Base-by-base conservation (phyloP, 371 early-diverging fungal species). In the Syncephalastrum sp. region DNA sequence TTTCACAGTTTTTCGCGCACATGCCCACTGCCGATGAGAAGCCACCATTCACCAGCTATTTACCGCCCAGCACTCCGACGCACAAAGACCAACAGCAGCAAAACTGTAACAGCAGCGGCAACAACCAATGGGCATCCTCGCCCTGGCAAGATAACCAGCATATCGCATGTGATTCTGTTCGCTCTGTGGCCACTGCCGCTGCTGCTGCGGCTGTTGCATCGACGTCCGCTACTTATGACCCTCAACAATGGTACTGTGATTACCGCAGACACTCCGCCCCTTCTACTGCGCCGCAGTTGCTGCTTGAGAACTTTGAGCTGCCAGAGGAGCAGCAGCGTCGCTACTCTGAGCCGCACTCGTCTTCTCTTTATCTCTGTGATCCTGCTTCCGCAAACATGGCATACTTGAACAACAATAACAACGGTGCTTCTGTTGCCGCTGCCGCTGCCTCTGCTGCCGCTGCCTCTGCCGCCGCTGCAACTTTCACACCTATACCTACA, bases 1-100 rank as follows among this genome's bases (percentile, higher is more conserved):
- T 69, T 47, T 72, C 72, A 17, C 72, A 72, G 33, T 72, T 72
- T 42, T 64, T 72, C 60, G 64, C 72, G 10, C 63, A 66, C 27
- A 57, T 63, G 12, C 61, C 57, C 7, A 24, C 38, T 21, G 21
- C 47, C 23, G 29, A 48, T 7, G 50, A 48, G 17, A 63, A 63
- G 16, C 50, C 63, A 16, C 54, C 63, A 12, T 62, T 62, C 45
- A 62, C 63, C 4, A 62, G 53, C 49, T 62, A 62, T 33, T 29
- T 62, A 24, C 63, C 63, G 33, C 63, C 63, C 8, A 55, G 33
- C n/a, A 42, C 46, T 42, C 13, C 25, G 25, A 38, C 47, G 3
- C 51, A 38, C 51, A 38, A 25, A 6, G 38, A 16, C 51, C 38
- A 16, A 15, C 16, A 42, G 41, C 42, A 59, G 29, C 33, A 29